Evolutionary conservation across 345 rosid species (phyloP), one percentile per base, ranked within the genome.

Genomic region (Excoecaria cochinchinensis): DNA sequence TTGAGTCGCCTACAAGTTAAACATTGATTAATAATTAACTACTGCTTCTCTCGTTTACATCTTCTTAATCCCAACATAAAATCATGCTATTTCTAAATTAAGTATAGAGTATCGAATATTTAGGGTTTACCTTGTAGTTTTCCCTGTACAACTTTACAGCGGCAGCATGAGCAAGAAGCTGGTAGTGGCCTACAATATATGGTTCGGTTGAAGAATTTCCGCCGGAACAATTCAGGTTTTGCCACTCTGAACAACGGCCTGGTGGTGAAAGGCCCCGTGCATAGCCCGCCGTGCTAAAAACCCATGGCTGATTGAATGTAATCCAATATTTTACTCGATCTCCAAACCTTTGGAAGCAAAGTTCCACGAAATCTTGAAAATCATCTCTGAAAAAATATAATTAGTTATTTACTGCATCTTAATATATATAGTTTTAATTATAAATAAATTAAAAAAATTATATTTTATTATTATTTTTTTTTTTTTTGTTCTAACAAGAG

Each of bases 261-360:
- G 87, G 83, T 3, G 85, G 81, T 0, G 52, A 38, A 1, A 68
- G 19, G 5, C 88, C 87, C n/a, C 16, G 52, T 8, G 69, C 75
- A 46, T 69, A 79, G 21, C 76, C 77, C 16, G 39, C 8, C 21
- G n/a, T 13, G 16, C 0, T 53, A 44, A 4, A 71, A 17, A 3
- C 69, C 24, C 60, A 72, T 0, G 87, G 85, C 56, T 84, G 85
- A 21, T 84, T 84, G 1, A 84, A 8, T 1, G 85, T 84, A 16
- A 73, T 69, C 87, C 87, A 84, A 15, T 82, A 60, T 56, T 82
- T 82, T 1, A 84, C 82, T 47, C 80, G 44, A 38, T 84, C 83
- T 6, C 87, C 87, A 9, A 85, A 88, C 42, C 67, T 62, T 65
- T 79, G 65, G 55, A 87, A 90, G 62, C 88, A 84, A 74, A 87